A percentile compares a stretch with the other conserved stretches of the same genome.
Evolutionary conservation across 2,329 filamentous ascomycete species (phyloP).

Genomic region (Hirsutella rhossiliensis): DNA sequence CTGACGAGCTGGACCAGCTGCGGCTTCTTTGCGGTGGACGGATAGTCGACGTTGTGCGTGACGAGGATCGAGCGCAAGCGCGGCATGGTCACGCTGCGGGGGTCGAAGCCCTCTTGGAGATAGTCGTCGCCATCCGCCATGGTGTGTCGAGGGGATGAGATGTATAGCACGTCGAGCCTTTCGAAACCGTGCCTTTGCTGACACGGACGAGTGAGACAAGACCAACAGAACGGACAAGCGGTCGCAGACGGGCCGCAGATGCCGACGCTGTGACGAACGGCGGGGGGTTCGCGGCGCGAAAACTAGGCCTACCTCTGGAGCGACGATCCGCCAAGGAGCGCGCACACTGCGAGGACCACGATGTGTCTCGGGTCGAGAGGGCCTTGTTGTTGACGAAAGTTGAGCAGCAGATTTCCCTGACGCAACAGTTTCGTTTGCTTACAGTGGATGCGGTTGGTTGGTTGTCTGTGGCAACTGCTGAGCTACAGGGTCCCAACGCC

Average conservation of each 20-base stretch:
- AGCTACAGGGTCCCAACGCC: neutral
- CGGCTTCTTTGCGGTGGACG: constrained; percentile 81
- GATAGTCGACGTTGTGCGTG: constrained; percentile 74
- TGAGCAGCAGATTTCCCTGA: constrained; percentile 13
- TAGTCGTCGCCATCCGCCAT: constrained; percentile 70
- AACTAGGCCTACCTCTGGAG: too few species aligned
- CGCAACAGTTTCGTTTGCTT: constrained; percentile 11
- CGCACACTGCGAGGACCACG: too few species aligned
- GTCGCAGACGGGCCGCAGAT: too few species aligned
- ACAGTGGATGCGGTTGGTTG: constrained; percentile 8
- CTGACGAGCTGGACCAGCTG: constrained; percentile 79
- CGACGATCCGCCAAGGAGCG: too few species aligned
- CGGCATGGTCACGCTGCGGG: constrained; percentile 71
- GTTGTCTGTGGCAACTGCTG: constrained; percentile 28
- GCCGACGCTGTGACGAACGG: too few species aligned
- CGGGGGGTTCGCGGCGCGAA: too few species aligned
- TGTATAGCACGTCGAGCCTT: neutral
- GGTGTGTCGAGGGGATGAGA: constrained; percentile 1
- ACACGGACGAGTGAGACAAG: too few species aligned
- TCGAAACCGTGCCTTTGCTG: neutral
- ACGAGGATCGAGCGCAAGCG: constrained; percentile 85
- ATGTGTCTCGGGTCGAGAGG: too few species aligned
- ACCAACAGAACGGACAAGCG: too few species aligned
- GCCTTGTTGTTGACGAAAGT: constrained; percentile 4
- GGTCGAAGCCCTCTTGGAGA: constrained; percentile 77